Conservation (phyloP, 768 basidiomycete species). For the Boletus pseudopeckii region DNA sequence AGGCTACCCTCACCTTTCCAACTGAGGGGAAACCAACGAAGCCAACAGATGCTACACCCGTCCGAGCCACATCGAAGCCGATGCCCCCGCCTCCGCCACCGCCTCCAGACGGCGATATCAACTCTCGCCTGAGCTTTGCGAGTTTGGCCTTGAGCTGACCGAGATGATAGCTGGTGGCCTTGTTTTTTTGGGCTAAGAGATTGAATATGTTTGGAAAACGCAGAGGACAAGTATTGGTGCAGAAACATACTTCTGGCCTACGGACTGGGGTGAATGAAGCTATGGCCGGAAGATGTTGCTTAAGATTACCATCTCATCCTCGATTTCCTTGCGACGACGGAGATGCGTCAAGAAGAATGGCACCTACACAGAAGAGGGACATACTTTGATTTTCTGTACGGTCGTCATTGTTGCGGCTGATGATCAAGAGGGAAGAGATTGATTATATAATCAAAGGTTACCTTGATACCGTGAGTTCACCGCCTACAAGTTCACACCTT, state of each 20-base stretch:
- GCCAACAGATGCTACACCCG: constrained; percentile 95
- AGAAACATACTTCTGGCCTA: constrained; percentile 74
- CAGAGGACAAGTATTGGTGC: constrained; percentile 8
- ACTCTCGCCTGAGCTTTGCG: constrained; percentile 92
- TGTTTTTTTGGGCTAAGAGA: constrained; percentile 85
- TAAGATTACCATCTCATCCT: constrained; percentile 89
- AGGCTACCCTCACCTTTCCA: constrained; percentile 61
- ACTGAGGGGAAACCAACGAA: constrained; percentile 94
- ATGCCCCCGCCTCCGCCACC: constrained; percentile 86
- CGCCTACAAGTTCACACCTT: neutral
- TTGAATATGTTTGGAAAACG: constrained; percentile 11
- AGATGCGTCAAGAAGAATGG: constrained; percentile 8
- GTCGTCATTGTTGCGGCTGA: constrained; percentile 60
- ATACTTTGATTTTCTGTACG: constrained; percentile 84
- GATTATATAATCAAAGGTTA: constrained; percentile 18
- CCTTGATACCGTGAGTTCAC: constrained; percentile 8
- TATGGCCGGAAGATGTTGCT: constrained; percentile 9
- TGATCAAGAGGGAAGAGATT: neutral
- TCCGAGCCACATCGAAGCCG: constrained; percentile 98
- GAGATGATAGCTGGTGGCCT: constrained; percentile 93
- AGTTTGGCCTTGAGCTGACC: constrained; percentile 98
- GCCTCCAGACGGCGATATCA: constrained; percentile 73
- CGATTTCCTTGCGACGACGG: constrained; percentile 63
- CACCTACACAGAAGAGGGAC: constrained; percentile 20
- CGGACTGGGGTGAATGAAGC: constrained; percentile 27